phyloP scores from a whole-genome alignment of 352 stramenopile genomes.

The Phytopythium mirpurense region DNA sequence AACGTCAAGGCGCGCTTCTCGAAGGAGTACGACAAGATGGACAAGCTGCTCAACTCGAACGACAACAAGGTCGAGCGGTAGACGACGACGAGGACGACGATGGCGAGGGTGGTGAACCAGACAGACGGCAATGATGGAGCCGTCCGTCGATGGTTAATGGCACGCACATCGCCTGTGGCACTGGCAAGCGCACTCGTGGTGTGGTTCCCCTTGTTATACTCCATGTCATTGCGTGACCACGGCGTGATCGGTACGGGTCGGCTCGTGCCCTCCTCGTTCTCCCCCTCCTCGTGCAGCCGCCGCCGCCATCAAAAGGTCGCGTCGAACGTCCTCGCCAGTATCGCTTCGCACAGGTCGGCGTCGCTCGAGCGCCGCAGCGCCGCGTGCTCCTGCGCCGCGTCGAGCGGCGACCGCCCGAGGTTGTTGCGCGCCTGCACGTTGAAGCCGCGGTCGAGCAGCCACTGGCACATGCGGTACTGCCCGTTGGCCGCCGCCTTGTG shows the following conservation, averaged over 20 bases:
- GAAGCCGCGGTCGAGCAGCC: slow-evolving; percentile 63
- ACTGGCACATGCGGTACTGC: slow-evolving; percentile 54
- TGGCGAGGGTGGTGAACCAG: too few relatives aligned
- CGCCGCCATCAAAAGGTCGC: slow-evolving; percentile 23
- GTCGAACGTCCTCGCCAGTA: slow-evolving; percentile 34
- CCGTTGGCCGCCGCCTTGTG: slow-evolving; percentile 77
- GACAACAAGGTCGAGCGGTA: slow-evolving; percentile 77
- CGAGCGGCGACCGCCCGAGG: slow-evolving; percentile 53
- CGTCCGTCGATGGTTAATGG: too few relatives aligned
- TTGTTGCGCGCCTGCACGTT: slow-evolving; percentile 63
- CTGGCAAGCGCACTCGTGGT: too few relatives aligned
- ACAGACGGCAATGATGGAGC: too few relatives aligned
- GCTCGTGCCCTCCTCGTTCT: not conserved
- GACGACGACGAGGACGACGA: too few relatives aligned
- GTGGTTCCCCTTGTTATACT: too few relatives aligned
- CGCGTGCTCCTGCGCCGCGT: slow-evolving; percentile 48
- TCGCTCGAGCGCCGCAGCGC: slow-evolving; percentile 27
- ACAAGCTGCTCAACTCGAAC: slow-evolving; percentile 80
- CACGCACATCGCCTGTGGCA: too few relatives aligned
- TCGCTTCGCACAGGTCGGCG: slow-evolving; percentile 43
- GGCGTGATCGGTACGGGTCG: not conserved
- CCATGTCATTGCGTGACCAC: too few relatives aligned
- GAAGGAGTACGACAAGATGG: slow-evolving; percentile 83
- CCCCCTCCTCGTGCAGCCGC: not conserved
- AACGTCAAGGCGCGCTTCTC: slow-evolving; percentile 73